Evolutionary conservation across 2,329 filamentous ascomycete species (phyloP).

Genomic region (Ceratocystiopsis minuta): DNA sequence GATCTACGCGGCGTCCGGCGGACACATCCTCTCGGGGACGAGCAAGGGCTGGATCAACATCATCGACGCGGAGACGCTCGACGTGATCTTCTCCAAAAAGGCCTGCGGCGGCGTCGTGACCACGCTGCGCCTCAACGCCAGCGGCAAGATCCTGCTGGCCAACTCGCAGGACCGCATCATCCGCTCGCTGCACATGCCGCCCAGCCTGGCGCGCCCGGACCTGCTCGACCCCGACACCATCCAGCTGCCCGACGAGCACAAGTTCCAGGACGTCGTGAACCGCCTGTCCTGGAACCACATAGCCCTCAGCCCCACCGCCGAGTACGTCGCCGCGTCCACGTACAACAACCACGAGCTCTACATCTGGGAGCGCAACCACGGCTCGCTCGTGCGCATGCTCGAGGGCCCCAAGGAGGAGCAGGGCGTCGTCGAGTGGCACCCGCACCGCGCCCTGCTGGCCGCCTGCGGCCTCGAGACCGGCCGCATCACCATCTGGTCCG

Average conservation of each 20-base stretch:
- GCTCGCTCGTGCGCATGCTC: slow-evolving; percentile 87
- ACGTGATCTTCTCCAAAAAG: slow-evolving; percentile 78
- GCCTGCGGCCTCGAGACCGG: slow-evolving; percentile 88
- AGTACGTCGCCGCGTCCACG: slow-evolving; percentile 91
- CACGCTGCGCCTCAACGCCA: slow-evolving; percentile 64
- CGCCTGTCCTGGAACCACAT: slow-evolving; percentile 92
- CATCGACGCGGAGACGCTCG: slow-evolving; percentile 63
- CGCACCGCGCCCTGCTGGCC: slow-evolving; percentile 66
- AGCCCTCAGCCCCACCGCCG: slow-evolving; percentile 80
- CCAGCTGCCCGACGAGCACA: slow-evolving; percentile 83
- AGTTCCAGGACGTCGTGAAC: slow-evolving; percentile 96
- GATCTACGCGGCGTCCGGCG: slow-evolving; percentile 68
- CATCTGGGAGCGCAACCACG: slow-evolving; percentile 89
- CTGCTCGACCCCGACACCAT: slow-evolving; percentile 64
- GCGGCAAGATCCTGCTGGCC: slow-evolving; percentile 73
- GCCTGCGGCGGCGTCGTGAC: slow-evolving; percentile 79
- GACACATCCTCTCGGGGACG: slow-evolving; percentile 81
- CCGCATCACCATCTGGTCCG: slow-evolving; percentile 89
- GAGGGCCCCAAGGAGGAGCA: slow-evolving; percentile 95
- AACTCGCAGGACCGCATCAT: slow-evolving; percentile 94
- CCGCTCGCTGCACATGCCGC: slow-evolving; percentile 71
- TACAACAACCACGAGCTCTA: slow-evolving; percentile 99
- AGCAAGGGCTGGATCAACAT: slow-evolving; percentile 95
- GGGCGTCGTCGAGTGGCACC: slow-evolving; percentile 95
- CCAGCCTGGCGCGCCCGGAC: slow-evolving; percentile 45